Evolutionary conservation across 1,139 yeast species (phyloP).

Genomic region (Suhomyces anneliseae): DNA sequence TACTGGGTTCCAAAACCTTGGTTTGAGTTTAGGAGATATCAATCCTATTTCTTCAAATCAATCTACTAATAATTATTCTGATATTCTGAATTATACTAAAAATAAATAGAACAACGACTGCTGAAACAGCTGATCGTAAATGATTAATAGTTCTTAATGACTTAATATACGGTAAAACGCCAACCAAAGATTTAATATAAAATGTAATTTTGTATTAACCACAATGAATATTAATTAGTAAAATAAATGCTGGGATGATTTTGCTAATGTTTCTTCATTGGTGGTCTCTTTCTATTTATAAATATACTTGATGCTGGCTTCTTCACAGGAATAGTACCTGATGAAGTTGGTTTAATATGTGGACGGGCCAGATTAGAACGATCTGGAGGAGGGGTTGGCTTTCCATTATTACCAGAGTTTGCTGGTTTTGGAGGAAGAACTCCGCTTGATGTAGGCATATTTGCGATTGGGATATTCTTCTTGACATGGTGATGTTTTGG

Average conservation of each 20-base stretch:
- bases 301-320: conserved; percentile 15
- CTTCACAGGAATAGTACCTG: conserved; percentile 7
- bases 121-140: no score
- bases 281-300: conserved; percentile 16
- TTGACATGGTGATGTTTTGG: conserved; percentile 1
- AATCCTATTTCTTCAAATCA: neutral
- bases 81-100: neutral
- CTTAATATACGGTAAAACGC: no score
- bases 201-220: no score
- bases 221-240: no score
- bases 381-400: neutral
- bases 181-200: no score
- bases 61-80: neutral
- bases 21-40: neutral
- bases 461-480: conserved; percentile 6
- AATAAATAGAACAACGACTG: neutral
- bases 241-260: no score
- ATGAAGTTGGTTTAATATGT: conserved; percentile 6
- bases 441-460: conserved; percentile 1
- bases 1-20: conserved; percentile 11
- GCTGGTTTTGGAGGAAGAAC: conserved; percentile 3
- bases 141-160: no score
- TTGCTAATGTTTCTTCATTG: conserved; percentile 3
- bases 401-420: neutral
- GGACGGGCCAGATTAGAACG: neutral